Conservation (phyloP, 768 basidiomycete genomes). For the Pisolithus albus region DNA sequence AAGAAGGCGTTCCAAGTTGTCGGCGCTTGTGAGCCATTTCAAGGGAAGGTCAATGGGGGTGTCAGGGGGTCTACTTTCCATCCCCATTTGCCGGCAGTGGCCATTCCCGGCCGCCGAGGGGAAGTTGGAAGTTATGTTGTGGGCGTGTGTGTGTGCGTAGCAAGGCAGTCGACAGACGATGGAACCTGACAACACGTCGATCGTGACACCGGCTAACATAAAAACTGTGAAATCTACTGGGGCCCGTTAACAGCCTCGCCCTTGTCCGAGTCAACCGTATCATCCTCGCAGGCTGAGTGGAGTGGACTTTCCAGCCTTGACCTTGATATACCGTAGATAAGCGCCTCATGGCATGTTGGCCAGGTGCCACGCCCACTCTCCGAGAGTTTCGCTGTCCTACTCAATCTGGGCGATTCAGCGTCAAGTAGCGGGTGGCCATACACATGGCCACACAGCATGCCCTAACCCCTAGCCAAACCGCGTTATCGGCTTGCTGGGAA, state of each 20-base stretch:
- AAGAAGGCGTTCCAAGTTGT: conserved; percentile 7
- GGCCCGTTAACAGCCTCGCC: no score
- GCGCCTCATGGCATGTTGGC: not conserved
- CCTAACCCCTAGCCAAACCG: no score
- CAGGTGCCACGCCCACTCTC: not conserved
- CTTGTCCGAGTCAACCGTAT: no score
- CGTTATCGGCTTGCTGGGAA: not conserved
- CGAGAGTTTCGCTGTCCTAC: not conserved
- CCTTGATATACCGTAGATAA: not conserved
- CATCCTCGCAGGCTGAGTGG: no score
- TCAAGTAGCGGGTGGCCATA: not conserved
- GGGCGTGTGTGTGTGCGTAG: no score
- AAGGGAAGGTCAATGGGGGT: conserved; percentile 6
- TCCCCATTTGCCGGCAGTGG: not conserved
- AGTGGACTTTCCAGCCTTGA: not conserved
- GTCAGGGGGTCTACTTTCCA: conserved; percentile 11
- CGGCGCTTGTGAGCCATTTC: conserved; percentile 9
- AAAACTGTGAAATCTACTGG: not conserved
- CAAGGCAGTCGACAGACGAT: not conserved
- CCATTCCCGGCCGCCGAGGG: conserved; percentile 10
- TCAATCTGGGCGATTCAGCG: conserved; percentile 4
- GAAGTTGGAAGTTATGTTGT: not conserved
- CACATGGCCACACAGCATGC: not conserved
- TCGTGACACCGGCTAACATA: not conserved
- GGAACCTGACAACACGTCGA: not conserved